phyloP scores from a whole-genome alignment of 78 protist genomes.

The Planoprotostelium fungivorum region DNA sequence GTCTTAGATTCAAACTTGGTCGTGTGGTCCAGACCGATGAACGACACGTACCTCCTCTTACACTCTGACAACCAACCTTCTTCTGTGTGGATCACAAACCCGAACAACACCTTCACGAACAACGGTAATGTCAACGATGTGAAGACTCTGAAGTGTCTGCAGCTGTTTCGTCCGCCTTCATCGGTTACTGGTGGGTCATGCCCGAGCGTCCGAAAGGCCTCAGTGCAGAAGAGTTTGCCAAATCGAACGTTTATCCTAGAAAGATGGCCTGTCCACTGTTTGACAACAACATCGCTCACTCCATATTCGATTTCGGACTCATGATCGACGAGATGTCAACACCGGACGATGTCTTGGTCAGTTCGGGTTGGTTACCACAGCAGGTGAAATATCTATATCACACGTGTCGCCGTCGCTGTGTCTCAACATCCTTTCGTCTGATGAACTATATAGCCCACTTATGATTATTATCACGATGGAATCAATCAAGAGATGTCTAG shows the following conservation, averaged over 20 bases:
- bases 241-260: background rate
- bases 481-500: background rate
- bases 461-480: background rate
- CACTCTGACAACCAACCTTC: background rate
- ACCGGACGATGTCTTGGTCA: background rate
- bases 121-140: background rate
- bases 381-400: no score
- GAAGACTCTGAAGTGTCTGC: background rate
- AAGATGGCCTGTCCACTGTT: background rate
- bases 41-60: background rate
- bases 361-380: background rate
- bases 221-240: background rate
- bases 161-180: background rate
- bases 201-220: background rate
- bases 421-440: no score
- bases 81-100: slow-evolving; percentile 44
- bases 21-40: background rate
- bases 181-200: background rate
- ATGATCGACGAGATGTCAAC: background rate
- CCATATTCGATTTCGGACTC: background rate
- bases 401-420: no score
- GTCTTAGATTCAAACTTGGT: slow-evolving; percentile 46
- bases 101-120: slow-evolving; percentile 38
- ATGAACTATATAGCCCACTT: no score
- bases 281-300: background rate